phyloP scores from a whole-genome alignment of 2,329 filamentous ascomycete species.

The Pseudomassariella vexata region DNA sequence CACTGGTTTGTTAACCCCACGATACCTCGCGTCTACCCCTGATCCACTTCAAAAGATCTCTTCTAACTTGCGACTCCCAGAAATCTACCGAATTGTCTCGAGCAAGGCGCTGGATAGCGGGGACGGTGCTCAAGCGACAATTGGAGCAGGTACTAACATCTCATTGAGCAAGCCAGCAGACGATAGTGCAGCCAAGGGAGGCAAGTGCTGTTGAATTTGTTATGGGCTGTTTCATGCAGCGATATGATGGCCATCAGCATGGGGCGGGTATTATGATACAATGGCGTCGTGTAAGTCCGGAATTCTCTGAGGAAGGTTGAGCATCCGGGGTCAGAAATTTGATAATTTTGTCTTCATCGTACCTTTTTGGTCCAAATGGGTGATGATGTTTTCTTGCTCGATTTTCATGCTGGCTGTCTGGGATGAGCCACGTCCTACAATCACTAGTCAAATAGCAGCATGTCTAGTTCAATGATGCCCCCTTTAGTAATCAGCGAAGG shows the following conservation, averaged over 20 bases:
- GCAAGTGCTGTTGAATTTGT: constrained; percentile 68
- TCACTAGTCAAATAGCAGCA: too few species aligned
- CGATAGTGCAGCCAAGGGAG: constrained; percentile 66
- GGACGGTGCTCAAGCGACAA: constrained; percentile 73
- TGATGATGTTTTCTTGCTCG: too few species aligned
- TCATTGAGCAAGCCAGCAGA: constrained; percentile 83
- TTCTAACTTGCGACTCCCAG: constrained; percentile 37
- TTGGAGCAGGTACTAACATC: constrained; percentile 76
- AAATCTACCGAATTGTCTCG: constrained; percentile 99
- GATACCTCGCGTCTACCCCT: constrained; percentile 9
- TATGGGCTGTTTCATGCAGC: constrained; percentile 11
- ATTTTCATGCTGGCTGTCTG: too few species aligned
- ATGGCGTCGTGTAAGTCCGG: constrained; percentile 25
- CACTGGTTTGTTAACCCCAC: constrained; percentile 63
- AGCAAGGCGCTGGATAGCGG: constrained; percentile 93
- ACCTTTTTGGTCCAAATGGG: too few species aligned
- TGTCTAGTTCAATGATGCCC: too few species aligned
- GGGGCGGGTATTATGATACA: constrained; percentile 27
- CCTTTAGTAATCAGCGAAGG: too few species aligned
- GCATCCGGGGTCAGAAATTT: constrained; percentile 7
- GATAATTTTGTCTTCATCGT: constrained; percentile 6
- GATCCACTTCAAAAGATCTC: constrained; percentile 5
- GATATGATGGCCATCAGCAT: constrained; percentile 25
- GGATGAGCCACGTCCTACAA: too few species aligned
- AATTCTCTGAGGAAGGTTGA: constrained; percentile 14